Percentiles rank a stretch among this genome's conserved stretches.
These are phyloP conservation scores for Phytophthora cactorum DNA, from an alignment of 352 stramenopile genomes.

Conservation along the genomic window DNA sequence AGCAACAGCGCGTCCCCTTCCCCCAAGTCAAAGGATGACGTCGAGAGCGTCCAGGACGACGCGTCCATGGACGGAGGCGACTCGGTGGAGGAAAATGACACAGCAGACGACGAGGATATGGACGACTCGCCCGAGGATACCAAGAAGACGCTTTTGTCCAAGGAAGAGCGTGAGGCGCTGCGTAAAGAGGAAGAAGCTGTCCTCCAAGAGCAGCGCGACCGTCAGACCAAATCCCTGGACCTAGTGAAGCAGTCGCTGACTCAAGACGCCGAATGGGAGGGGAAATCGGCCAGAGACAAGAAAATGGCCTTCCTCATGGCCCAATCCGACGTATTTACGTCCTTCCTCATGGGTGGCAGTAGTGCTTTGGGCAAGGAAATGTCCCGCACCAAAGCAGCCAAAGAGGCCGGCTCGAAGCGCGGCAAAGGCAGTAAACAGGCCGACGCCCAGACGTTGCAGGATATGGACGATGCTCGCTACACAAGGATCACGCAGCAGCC, in stretches of 20 bases:
- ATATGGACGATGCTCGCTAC: constrained; percentile 85
- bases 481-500: constrained; percentile 86
- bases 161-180: constrained; percentile 65
- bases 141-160: constrained; percentile 53
- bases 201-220: constrained; percentile 78
- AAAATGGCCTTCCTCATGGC: constrained; percentile 91
- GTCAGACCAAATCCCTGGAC: constrained; percentile 77
- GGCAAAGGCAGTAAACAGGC: constrained; percentile 73
- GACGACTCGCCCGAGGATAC: constrained; percentile 33
- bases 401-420: constrained; percentile 55
- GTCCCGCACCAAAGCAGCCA: constrained; percentile 53
- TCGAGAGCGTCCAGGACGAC: constrained; percentile 27
- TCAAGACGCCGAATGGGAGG: constrained; percentile 55
- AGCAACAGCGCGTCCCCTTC: constrained; percentile 27
- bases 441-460: constrained; percentile 70
- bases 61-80: constrained; percentile 28
- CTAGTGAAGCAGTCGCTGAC: constrained; percentile 67
- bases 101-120: constrained; percentile 34
- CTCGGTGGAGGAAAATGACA: constrained; percentile 39
- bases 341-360: constrained; percentile 86
- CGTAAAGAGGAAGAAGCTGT: constrained; percentile 73
- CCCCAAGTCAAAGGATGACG: constrained; percentile 22
- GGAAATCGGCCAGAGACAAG: constrained; percentile 64
- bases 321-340: constrained; percentile 90
- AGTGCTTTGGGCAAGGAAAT: constrained; percentile 83